Base-by-base conservation (phyloP, 23 red algal species). In the Gracilaria gracilis region DNA sequence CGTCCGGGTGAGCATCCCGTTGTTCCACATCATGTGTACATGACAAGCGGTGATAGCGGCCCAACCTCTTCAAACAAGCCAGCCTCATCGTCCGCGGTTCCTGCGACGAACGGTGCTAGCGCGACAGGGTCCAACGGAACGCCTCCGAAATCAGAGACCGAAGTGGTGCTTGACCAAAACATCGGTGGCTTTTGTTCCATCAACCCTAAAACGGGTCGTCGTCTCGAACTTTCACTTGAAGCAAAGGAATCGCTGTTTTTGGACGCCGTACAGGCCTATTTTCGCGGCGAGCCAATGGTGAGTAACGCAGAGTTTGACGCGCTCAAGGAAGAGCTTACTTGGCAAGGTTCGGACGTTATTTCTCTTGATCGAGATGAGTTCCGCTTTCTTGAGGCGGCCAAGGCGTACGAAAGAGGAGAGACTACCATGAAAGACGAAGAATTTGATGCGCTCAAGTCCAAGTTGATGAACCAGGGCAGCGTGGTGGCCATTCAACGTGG, bases 251-350 rank as follows among this genome's bases (percentile, higher is more conserved):
- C 71, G 3, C 70, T 99, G 19, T 99, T 96, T 85, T 47, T 99
- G 23, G 91, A 94, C 39, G 93, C 97, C 40, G 62, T 96, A 32
- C 89, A 96, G 48, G 72, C 97, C 50, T 99, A 92, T 61, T 96
- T 91, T 61, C 81, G 85, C 40, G 94, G 92, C 28, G 42, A 71
- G 6, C 51, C 93, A 25, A 75, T 95, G 29, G 37, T 99, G 11
- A 93, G 78, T 34, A 93, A 99, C 65, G 88, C 95, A 6, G 94
- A 99, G 57, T 99, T 99, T 74, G 94, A 96, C 57, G 71, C 88
- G 40, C 80, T 99, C 33, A 96, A 96, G 77, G 97, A 99, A 48
- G 97, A 99, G 66, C 92, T 99, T 6, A 91, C 91, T n/a, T 99
- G 97, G 97, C 91, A 96, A 57, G 97, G 97, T 24, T 96, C 94